These are phyloP conservation scores for Chenopodium formosanum DNA, from an alignment of 148 eudicot species.

Conservation along the genomic window DNA sequence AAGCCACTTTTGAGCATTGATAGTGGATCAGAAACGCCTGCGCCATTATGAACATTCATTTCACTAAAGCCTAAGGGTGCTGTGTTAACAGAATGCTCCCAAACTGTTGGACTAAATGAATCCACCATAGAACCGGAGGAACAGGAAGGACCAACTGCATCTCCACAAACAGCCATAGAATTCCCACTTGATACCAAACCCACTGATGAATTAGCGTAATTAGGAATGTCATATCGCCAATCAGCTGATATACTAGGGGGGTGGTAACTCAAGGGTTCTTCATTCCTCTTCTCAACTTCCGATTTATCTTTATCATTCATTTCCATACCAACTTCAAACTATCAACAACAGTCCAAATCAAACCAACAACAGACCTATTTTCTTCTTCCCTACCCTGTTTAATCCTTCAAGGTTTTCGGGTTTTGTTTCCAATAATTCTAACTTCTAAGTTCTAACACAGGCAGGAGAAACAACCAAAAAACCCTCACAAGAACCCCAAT, in stretches of 20 bases:
- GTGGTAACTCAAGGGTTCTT: conserved; percentile 44
- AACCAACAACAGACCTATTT: conserved; percentile 1
- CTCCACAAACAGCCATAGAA: conserved; percentile 42
- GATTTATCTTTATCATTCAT: conserved; percentile 44
- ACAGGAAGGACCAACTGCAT: conserved; percentile 45
- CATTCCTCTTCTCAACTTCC: conserved; percentile 58
- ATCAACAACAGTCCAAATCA: conserved; percentile 6
- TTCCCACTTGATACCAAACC: conserved; percentile 39
- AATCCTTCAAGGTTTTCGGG: background rate
- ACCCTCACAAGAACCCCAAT: conserved; percentile 33
- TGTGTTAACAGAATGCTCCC: conserved; percentile 59
- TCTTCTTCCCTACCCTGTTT: background rate
- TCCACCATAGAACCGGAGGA: conserved; percentile 56
- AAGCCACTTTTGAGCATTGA: conserved; percentile 52
- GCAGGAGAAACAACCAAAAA: conserved; percentile 1
- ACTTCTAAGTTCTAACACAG: conserved; percentile 3
- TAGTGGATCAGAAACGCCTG: conserved; percentile 44
- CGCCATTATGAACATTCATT: conserved; percentile 51
- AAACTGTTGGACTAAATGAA: conserved; percentile 54
- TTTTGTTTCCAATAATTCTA: background rate
- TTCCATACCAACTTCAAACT: conserved; percentile 35
- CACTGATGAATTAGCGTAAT: conserved; percentile 46
- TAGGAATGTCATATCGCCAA: conserved; percentile 52
- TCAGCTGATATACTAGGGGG: conserved; percentile 51
- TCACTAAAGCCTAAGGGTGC: conserved; percentile 53